Evolutionary conservation across 306 rosid species (phyloP), one percentile per base, ranked within the genome.

Genomic region (Malus orientalis): DNA sequence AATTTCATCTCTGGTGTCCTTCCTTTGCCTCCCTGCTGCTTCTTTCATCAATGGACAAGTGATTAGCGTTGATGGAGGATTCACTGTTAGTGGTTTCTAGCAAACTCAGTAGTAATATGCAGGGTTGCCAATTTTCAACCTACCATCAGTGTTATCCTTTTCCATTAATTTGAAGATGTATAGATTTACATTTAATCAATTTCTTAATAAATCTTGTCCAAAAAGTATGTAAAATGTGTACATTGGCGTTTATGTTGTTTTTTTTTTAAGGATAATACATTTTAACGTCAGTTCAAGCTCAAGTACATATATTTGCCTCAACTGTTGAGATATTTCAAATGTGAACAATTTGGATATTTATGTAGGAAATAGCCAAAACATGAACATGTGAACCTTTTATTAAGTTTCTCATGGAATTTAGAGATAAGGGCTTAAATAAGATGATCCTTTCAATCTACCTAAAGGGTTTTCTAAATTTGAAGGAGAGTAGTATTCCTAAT

Each of bases 11-110:
- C 1, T 89, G 59, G 94, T 88, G 27, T 82, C 87, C 2, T 89
- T 89, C 69, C 87, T 89, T 20, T 91, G 93, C 68, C 89, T 91
- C 57, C 93, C 91, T 1, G 88, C 83, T 29, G 83, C 96, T 40
- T 81, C 92, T n/a, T 83, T 69, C 60, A 82, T 89, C 63, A 91
- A 87, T 20, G 89, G 97, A 8, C 93, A 89, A 49, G 36, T 82
- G 57, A 82, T 89, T 36, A 33, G 67, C 51, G 87, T 70, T 0
- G 94, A 89, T 67, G 97, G 92, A 19, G 97, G 97, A 51, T 84
- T 23, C 74, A 79, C 86, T 33, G 67, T 89, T 11, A 64, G 27
- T 57, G 82, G 79, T 38, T 75, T 70, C 75, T 72, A 67, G 20
- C 59, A 10, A 15, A 20, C 18, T 9, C 16, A 10, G 20, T 2